These are phyloP conservation scores for Colletotrichum noveboracense DNA, from an alignment of 2,329 filamentous ascomycete genomes.

Conservation along the genomic window DNA sequence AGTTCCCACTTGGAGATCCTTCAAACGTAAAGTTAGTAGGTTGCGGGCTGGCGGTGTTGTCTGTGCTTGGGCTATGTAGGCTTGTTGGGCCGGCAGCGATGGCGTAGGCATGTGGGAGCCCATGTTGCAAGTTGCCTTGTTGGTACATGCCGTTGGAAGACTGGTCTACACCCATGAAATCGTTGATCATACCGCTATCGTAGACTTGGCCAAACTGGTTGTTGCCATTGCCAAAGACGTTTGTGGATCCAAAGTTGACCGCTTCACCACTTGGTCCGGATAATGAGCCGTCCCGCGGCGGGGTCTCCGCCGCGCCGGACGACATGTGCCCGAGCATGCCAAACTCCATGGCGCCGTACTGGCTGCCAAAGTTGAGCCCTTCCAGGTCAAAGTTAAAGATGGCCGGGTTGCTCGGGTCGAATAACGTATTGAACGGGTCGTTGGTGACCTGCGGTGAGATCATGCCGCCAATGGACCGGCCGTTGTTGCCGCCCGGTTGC, in stretches of 20 bases:
- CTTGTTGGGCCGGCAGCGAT: slow-evolving; percentile 68
- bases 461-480: slow-evolving; percentile 42
- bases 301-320: slow-evolving; percentile 83
- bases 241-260: slow-evolving; percentile 45
- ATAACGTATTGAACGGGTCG: slow-evolving; percentile 66
- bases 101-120: slow-evolving; percentile 68
- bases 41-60: slow-evolving; percentile 66
- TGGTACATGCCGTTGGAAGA: slow-evolving; percentile 52
- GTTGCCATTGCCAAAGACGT: slow-evolving; percentile 59
- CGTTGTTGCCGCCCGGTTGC: slow-evolving; percentile 41
- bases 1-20: slow-evolving; percentile 49
- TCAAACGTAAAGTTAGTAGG: slow-evolving; percentile 59
- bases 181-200: slow-evolving; percentile 55
- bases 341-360: slow-evolving; percentile 95
- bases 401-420: slow-evolving; percentile 90
- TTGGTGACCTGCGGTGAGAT: slow-evolving; percentile 55
- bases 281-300: slow-evolving; percentile 66
- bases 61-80: slow-evolving; percentile 68
- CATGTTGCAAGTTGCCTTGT: slow-evolving; percentile 65
- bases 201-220: slow-evolving; percentile 55
- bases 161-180: slow-evolving; percentile 59
- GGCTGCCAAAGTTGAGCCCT: slow-evolving; percentile 92
- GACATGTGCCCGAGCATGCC: slow-evolving; percentile 97
- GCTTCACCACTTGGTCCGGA: slow-evolving; percentile 39
- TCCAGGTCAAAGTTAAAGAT: slow-evolving; percentile 96